These are phyloP conservation scores for Barbarea vulgaris DNA, from an alignment of 345 rosid species.

Conservation along the genomic window DNA sequence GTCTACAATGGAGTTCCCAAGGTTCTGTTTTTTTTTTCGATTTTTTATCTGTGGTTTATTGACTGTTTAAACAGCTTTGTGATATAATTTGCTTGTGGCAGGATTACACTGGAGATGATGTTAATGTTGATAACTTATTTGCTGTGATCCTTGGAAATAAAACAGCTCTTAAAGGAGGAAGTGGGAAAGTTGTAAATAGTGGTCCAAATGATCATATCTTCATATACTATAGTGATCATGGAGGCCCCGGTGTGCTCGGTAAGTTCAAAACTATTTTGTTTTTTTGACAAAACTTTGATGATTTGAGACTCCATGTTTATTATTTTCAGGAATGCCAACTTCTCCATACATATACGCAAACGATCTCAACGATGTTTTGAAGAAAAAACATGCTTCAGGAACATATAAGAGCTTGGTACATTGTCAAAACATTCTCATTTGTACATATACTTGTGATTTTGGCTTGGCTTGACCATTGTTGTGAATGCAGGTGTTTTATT, in stretches of 20 bases:
- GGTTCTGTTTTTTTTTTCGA: conserved; percentile 40
- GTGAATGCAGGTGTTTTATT: conserved; percentile 78
- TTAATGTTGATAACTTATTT: conserved; percentile 71
- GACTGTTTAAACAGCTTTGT: not conserved
- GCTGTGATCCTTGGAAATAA: conserved; percentile 86
- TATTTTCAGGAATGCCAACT: conserved; percentile 87
- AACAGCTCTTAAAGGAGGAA: conserved; percentile 83
- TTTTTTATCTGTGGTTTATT: not conserved
- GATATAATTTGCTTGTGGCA: conserved; percentile 5
- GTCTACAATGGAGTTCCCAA: conserved; percentile 89
- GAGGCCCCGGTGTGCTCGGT: conserved; percentile 97
- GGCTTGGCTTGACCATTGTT: not conserved
- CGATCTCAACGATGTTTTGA: conserved; percentile 71
- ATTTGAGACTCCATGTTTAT: not conserved
- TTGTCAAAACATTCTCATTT: conserved; percentile 6
- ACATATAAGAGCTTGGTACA: conserved; percentile 81
- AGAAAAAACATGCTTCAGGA: conserved; percentile 85
- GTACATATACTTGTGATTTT: not conserved
- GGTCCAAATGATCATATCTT: conserved; percentile 93
- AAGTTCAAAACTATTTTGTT: conserved; percentile 36
- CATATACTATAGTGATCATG: conserved; percentile 83
- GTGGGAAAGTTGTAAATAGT: conserved; percentile 87
- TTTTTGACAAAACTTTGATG: not conserved
- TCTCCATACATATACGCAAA: conserved; percentile 73
- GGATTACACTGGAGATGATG: conserved; percentile 76